Evolutionary conservation across 805 yeast genomes (phyloP), one percentile per base, ranked within the genome.

Genomic region (Saturnispora halmiae): DNA sequence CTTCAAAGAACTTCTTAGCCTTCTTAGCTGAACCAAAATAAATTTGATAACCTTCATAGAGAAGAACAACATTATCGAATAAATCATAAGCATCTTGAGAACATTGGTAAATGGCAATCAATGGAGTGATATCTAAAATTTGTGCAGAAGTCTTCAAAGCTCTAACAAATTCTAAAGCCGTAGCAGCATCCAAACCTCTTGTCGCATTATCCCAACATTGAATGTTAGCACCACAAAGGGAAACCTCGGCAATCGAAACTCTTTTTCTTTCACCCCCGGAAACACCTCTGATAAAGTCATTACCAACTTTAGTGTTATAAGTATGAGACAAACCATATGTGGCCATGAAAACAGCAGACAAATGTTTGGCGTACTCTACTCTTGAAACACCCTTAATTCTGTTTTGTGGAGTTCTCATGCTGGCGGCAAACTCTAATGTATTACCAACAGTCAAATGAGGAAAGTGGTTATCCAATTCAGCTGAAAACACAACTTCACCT

Each of bases 161-260:
- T 48, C 70, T 63, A 44, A 74, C 67, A 51, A 78, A 77, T 53
- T 77, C 82, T 52, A 75, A 63, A 25, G 84, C 84, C 36, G 82
- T 77, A 21, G 83, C 82, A 8, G 83, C 65, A 61, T 78, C 84
- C 50, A 78, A 69, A 56, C 83, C 84, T 65, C 84, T 73, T 18
- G 83, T 78, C 11, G 82, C 72, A 54, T 78, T 78, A 66, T 78
- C 79, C 79, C 79, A 74, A 59, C 76, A 71, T 52, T 73, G 76
- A 31, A 74, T 40, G 38, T 55, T 58, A 24, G 59, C 52, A 36
- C 62, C 64, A 53, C 61, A 57, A 22, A 59, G 49, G 6, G 64
- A 55, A 22, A 57, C 78, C 52, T 76, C 82, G 19, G 79, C 79
- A 56, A 76, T 75, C 14, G 79, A 72, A 16, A 76, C 78, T 63